These are phyloP conservation scores for Circinella umbellata DNA, from an alignment of 371 early-diverging fungal species.

Conservation along the genomic window DNA sequence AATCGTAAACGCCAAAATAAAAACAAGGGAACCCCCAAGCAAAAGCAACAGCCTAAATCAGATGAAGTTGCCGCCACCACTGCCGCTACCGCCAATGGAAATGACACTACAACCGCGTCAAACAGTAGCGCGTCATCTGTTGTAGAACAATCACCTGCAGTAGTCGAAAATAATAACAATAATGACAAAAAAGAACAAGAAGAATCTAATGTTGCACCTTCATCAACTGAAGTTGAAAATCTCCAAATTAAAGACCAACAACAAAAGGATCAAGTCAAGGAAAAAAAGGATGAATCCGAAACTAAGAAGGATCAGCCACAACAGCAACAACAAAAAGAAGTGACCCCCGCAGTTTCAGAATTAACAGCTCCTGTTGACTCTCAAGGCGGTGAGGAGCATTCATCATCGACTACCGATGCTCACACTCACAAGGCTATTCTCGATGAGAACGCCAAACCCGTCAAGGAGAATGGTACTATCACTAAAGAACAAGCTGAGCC, in stretches of 20 bases:
- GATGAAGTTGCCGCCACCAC: background rate
- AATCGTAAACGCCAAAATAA: slow-evolving; percentile 10
- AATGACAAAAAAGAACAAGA: background rate
- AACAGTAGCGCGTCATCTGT: slow-evolving; percentile 17
- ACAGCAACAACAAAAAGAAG: background rate
- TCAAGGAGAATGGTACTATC: slow-evolving; percentile 5
- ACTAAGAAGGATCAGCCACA: slow-evolving; percentile 1
- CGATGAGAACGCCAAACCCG: background rate
- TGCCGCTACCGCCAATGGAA: background rate
- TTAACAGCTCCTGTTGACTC: slow-evolving; percentile 6
- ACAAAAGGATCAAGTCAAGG: background rate
- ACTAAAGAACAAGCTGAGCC: slow-evolving; percentile 6
- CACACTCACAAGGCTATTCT: background rate
- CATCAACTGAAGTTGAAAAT: background rate
- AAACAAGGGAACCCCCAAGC: background rate
- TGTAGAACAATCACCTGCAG: background rate
- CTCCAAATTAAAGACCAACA: background rate
- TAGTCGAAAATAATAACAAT: background rate
- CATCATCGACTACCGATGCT: background rate
- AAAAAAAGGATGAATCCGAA: background rate
- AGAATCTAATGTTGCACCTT: background rate
- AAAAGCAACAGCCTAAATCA: slow-evolving; percentile 11
- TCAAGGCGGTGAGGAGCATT: background rate
- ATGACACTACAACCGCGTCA: slow-evolving; percentile 3
- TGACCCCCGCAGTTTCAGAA: slow-evolving; percentile 1